Evolutionary conservation across 2,329 filamentous ascomycete genomes (phyloP).

Genomic region (Malbranchea zuffiana): DNA sequence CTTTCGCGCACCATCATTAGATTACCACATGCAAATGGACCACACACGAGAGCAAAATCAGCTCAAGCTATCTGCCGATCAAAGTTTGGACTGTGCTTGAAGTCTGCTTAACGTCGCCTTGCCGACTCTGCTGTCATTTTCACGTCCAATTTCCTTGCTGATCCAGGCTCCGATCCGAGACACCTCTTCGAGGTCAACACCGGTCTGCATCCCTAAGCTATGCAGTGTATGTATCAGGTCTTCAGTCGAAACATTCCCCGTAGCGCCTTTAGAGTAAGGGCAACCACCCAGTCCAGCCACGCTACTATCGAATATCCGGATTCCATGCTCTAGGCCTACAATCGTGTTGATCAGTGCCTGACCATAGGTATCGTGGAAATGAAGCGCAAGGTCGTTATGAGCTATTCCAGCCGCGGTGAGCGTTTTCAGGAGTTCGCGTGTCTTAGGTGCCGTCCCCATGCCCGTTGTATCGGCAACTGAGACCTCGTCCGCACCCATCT

Average conservation of each 20-base stretch:
- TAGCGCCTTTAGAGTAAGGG: conserved; percentile 54
- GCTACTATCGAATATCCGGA: conserved; percentile 53
- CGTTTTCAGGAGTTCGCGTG: conserved; percentile 46
- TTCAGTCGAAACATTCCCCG: conserved; percentile 55
- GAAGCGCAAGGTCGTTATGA: conserved; percentile 49
- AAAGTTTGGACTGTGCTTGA: conserved; percentile 6
- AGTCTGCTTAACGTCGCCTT: conserved; percentile 40
- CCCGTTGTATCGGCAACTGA: conserved; percentile 57
- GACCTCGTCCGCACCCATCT: conserved; percentile 56
- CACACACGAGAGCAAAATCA: no score
- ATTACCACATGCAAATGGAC: no score
- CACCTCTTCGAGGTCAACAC: conserved; percentile 46
- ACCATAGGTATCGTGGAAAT: conserved; percentile 58
- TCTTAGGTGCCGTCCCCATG: conserved; percentile 55
- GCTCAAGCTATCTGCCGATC: background rate
- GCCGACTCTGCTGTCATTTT: conserved; percentile 44
- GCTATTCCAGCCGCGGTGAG: conserved; percentile 50
- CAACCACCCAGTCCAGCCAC: conserved; percentile 55
- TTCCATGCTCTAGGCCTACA: conserved; percentile 51
- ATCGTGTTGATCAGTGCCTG: conserved; percentile 54
- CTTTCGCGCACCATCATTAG: no score
- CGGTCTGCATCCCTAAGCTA: conserved; percentile 50
- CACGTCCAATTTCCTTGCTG: conserved; percentile 41
- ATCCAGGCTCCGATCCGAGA: conserved; percentile 48
- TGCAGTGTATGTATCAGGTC: conserved; percentile 52